Evolutionary conservation across 495 filamentous ascomycete genomes (phyloP), one percentile per base, ranked within the genome.

Genomic region (Talaromyces stipitatus): DNA sequence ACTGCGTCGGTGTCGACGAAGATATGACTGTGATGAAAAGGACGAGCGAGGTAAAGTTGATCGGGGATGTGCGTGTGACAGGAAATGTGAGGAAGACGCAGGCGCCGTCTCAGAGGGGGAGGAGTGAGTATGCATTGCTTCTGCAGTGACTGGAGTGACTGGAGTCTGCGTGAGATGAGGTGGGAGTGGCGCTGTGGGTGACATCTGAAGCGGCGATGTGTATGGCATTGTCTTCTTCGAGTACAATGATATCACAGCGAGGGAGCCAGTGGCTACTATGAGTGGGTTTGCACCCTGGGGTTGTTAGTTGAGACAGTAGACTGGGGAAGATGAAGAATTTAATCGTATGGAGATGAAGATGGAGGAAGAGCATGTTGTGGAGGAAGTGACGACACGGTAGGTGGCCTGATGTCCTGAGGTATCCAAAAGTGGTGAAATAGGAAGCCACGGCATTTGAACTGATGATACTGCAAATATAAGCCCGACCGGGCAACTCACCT

Each of bases 1-100:
- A 32, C 79, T 82, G 56, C 87, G 77, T 46, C 86, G 78, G 62
- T 87, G 85, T 64, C 82, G 83, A 67, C 81, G 81, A 20, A 88
- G 74, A 68, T 90, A 89, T 28, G 85, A 84, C 24, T 46, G 54
- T 8, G 90, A 79, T 22, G 94, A 96, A 0, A 87, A 89, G 10
- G 87, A 80, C 2, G 90, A 91, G 45, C 87, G 83, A 20, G 89
- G 89, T 43, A 86, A 76, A 11, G 76, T 71, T 11, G 82, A 79
- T 46, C 63, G 65, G 10, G 64, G 66, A 58, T 60, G 64, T n/a
- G 50, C 69, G 54, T 64, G 67, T 69, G 59, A 56, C 67, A 70
- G 62, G 59, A 61, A 63, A 61, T 54, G 27, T 26, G 20, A 54
- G 24, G 27, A 23, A 18, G 27, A 24, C 11, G 51, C 16, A 29